Evolutionary conservation across 371 early-diverging fungal genomes (phyloP).

Genomic region (Funneliformis caledonium): DNA sequence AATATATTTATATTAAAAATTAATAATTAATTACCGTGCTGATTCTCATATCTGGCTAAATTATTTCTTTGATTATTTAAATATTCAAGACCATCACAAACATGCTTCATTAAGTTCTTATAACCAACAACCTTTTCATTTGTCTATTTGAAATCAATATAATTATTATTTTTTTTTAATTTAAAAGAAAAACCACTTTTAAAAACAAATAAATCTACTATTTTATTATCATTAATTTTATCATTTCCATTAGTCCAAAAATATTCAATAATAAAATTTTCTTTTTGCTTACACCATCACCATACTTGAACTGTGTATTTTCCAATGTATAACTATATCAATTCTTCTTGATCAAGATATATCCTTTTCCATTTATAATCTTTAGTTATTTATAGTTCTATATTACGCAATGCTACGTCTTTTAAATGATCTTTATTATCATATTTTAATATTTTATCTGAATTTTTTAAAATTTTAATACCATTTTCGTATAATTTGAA

Average conservation of each 20-base stretch:
- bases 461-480: too few species aligned
- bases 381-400: background rate
- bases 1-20: too few species aligned
- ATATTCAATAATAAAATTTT: background rate
- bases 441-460: too few species aligned
- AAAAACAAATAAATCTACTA: background rate
- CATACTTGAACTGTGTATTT: background rate
- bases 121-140: too few species aligned
- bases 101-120: too few species aligned
- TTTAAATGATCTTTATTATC: too few species aligned
- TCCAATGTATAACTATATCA: background rate
- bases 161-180: background rate
- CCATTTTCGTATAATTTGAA: too few species aligned
- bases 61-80: background rate
- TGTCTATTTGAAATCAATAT: too few species aligned
- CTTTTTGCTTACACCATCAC: background rate
- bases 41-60: background rate
- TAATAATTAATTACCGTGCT: too few species aligned
- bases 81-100: background rate
- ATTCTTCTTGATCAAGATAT: background rate
- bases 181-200: background rate
- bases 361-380: background rate
- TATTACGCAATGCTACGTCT: background rate
- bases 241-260: too few species aligned
- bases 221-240: background rate